Evolutionary conservation across 345 rosid species (phyloP).

Genomic region (Toxicodendron radicans): DNA sequence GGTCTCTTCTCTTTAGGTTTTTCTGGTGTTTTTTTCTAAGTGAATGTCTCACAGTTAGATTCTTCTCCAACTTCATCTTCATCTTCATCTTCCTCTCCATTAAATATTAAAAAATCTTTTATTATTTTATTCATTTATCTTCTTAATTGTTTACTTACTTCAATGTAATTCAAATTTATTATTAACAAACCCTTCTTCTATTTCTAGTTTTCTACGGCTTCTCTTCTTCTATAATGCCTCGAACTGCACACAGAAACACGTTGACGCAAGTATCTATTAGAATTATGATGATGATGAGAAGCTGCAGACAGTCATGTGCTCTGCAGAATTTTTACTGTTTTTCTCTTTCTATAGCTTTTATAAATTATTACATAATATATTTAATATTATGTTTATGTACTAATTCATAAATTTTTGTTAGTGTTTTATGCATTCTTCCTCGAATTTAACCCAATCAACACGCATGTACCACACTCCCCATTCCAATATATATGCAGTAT

Average conservation of each 20-base stretch:
- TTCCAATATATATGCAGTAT: background rate
- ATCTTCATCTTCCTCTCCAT: background rate
- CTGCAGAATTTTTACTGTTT: constrained; percentile 7
- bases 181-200: background rate
- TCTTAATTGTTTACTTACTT: too few species aligned
- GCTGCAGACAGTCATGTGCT: constrained; percentile 24
- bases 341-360: background rate
- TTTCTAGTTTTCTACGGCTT: background rate
- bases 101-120: too few species aligned
- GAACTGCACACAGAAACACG: constrained; percentile 26
- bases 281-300: constrained; percentile 20
- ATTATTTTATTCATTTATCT: too few species aligned
- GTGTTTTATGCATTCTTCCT: constrained; percentile 8
- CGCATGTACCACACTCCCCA: background rate
- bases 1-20: background rate
- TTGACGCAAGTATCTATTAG: background rate
- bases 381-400: background rate
- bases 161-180: too few species aligned
- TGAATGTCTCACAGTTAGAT: constrained; percentile 31
- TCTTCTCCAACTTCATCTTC: constrained; percentile 16
- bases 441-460: constrained; percentile 26
- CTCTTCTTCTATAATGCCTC: constrained; percentile 28
- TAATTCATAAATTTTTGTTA: background rate
- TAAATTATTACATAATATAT: background rate
- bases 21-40: constrained; percentile 19